Base-by-base conservation (phyloP, 1,139 yeast genomes). In the Scheffersomyces lignicola region DNA sequence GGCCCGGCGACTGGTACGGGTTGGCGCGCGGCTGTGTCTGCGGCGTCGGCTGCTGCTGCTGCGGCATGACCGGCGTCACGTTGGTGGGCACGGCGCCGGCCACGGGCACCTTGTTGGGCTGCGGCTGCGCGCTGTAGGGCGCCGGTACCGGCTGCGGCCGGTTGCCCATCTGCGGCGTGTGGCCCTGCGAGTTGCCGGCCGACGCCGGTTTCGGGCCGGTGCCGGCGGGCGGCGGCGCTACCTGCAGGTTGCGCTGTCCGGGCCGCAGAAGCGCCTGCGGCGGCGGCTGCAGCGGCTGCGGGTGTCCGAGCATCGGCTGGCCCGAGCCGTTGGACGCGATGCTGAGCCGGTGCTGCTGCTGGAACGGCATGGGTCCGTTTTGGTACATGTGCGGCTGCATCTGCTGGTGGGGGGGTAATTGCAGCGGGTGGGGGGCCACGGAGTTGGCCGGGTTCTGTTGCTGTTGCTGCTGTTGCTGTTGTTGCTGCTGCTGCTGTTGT, bases 21-120 rank as follows among this genome's bases (percentile, higher is more conserved):
- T 3, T 14, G 6, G 8, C 42, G 23, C 53, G 34, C 15, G 50
- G 51, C 34, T 48, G 57, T 24, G 44, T 43, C 33, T 51, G 57
- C 7, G 53, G 51, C 3, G 52, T 47, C 10, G 45, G 57, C 29
- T 53, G 59, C 31, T 48, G 51, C 22, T 43, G 54, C 24, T 42
- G 57, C 9, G 46, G 47, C 27, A 48, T 38, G 8, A 43, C 29
- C 8, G 48, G 47, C 10, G 49, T 44, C 9, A 40, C 43, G 11
- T 34, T 39, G 29, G 32, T 40, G 10, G 39, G 35, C 17, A 35
- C 18, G 8, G 25, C n/a, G 5, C 35, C 35, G 15, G 20, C 21
- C n/a, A n/a, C 34, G 12, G 12, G 23, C 12, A 22, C 21, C 14
- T 21, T 18, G 13, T 24, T 23, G 4, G 22, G 33, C 15, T 24